Base-by-base conservation (phyloP, 192 early-diverging fungal genomes). In the Backusella circina region DNA sequence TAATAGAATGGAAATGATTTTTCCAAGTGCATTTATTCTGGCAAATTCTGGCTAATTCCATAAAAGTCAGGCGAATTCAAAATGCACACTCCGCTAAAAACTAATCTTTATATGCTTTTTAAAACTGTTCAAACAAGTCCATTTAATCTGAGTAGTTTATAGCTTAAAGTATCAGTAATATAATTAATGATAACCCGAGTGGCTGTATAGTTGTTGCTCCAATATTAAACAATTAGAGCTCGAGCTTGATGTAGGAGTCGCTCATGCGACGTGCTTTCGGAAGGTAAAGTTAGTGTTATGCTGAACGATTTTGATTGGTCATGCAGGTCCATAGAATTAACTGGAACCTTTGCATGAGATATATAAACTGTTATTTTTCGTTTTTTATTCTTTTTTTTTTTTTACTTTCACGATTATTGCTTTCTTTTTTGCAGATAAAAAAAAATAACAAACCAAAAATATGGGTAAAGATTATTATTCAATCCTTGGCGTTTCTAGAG, bases 401-500 rank as follows among this genome's bases (percentile, higher is more conserved):
- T 70, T 41, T 41, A 12, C 38, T 39, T 41, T 70, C 3, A 44
- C 41, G 41, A 44, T 70, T 70, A 13, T 70, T 31, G 16, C 28
- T 36, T 23, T 78, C n/a, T 26, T 77, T 47, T 67, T 38, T 26
- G 44, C 5, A 65, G 39, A 70, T 12, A 54, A 28, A 44, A 15
- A 41, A 70, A 6, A 30, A 30, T 16, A 70, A 44, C 13, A 44
- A 15, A 26, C 12, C n/a, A n/a, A n/a, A 4, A 70, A 69, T 26
- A 89, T 96, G 91, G 92, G 95, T 36, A 97, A 97, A 85, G 96
- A 99, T 80, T 98, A 98, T 80, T 99, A 99, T 80, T 87, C 92
- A 66, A 96, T 98, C 76, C 84, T 99, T 21, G 94, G 90, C 9
- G 86, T 97, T 21, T 81, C 87, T 28, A 93, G 93, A 77, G 80